These are phyloP conservation scores for Petunia hybrid DNA, from an alignment of 305 asterid genomes.

Conservation along the genomic window DNA sequence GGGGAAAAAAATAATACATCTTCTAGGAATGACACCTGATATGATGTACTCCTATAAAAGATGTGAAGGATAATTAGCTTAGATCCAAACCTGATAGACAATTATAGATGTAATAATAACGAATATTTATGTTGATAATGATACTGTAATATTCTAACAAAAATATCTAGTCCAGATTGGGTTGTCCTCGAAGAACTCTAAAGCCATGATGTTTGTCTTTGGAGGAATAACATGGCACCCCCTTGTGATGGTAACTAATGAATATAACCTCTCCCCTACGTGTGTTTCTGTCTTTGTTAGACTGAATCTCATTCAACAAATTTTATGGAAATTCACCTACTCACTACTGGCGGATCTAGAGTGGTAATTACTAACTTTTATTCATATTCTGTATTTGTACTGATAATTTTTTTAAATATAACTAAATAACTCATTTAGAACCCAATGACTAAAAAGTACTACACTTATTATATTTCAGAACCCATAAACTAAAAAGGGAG, in stretches of 20 bases:
- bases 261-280: not conserved
- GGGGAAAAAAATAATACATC: no score
- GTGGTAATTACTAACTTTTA: no score
- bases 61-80: not conserved
- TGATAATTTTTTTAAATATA: no score
- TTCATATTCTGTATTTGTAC: no score
- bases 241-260: not conserved
- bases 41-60: not conserved
- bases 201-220: no score
- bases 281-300: not conserved
- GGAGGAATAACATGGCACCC: not conserved
- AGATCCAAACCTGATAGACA: constrained; percentile 8
- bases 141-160: constrained; percentile 1
- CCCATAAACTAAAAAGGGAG: no score
- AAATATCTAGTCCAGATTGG: not conserved
- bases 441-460: no score
- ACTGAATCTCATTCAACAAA: not conserved
- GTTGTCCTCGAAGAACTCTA: not conserved
- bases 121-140: not conserved
- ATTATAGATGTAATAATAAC: not conserved
- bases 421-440: no score
- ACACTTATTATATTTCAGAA: no score
- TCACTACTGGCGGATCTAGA: not conserved
- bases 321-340: not conserved
- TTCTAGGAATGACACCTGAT: no score